phyloP scores from a whole-genome alignment of 2,329 filamentous ascomycete genomes.

The Orbilia blumenaviensis region DNA sequence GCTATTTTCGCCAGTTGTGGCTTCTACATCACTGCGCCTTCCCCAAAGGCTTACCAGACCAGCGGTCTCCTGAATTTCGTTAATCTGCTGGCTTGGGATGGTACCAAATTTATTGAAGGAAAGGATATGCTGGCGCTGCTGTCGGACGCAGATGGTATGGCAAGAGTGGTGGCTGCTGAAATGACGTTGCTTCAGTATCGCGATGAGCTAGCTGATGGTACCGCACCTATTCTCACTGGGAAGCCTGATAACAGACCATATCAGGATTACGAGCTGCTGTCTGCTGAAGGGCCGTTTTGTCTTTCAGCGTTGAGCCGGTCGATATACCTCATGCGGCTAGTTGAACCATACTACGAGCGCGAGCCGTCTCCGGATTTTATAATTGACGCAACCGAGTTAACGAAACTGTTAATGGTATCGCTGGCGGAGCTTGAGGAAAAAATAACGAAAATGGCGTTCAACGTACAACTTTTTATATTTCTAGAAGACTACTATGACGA shows the following conservation, averaged over 20 bases:
- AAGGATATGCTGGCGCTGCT: neutral
- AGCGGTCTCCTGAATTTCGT: neutral
- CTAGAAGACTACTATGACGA: neutral
- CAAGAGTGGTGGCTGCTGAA: neutral
- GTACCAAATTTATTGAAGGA: neutral
- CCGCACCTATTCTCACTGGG: neutral
- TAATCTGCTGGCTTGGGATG: neutral
- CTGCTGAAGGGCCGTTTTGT: neutral
- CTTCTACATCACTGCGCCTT: neutral
- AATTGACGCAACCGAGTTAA: neutral
- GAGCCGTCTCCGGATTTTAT: neutral
- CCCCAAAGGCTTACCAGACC: neutral
- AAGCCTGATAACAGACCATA: neutral
- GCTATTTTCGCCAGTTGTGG: neutral
- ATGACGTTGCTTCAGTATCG: neutral
- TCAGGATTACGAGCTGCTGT: neutral
- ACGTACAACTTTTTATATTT: neutral
- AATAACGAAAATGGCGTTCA: neutral
- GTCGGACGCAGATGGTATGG: neutral
- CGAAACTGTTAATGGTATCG: neutral
- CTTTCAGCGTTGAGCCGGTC: neutral
- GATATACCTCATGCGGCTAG: neutral
- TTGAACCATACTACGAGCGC: too few relatives aligned
- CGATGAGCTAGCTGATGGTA: neutral
- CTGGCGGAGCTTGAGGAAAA: neutral